Conservation (phyloP, 495 filamentous ascomycete genomes). For the Hypomontagnella submonticulosa region DNA sequence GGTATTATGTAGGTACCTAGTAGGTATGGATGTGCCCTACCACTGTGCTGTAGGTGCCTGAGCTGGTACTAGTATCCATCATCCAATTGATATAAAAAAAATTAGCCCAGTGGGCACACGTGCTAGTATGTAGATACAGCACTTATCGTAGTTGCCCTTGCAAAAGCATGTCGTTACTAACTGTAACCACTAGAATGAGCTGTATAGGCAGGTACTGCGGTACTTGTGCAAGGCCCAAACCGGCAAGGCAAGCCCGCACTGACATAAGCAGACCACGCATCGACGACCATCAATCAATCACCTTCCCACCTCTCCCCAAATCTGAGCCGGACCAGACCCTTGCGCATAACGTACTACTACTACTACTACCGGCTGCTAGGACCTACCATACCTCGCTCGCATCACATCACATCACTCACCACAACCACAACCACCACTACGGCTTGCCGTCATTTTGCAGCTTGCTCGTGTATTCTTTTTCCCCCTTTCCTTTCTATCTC, state of each 20-base stretch:
- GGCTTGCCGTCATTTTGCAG: slow-evolving; percentile 44
- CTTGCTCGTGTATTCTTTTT: slow-evolving; percentile 34
- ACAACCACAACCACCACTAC: slow-evolving; percentile 28
- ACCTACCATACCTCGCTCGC: slow-evolving; percentile 30
- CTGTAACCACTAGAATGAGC: too few species aligned
- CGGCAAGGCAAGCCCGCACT: slow-evolving; percentile 37
- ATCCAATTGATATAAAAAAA: too few species aligned
- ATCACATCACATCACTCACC: slow-evolving; percentile 43
- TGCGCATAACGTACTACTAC: slow-evolving; percentile 24
- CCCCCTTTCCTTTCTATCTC: slow-evolving; percentile 9
- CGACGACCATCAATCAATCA: slow-evolving; percentile 31
- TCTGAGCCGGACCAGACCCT: slow-evolving; percentile 36
- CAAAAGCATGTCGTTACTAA: too few species aligned
- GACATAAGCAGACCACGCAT: slow-evolving; percentile 40
- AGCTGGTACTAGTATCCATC: too few species aligned
- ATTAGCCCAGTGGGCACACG: too few species aligned
- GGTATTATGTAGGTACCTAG: too few species aligned
- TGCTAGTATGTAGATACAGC: too few species aligned
- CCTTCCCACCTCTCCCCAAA: slow-evolving; percentile 37
- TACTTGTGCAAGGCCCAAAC: slow-evolving; percentile 23
- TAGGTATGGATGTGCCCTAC: too few species aligned
- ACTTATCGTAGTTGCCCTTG: too few species aligned
- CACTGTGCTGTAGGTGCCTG: too few species aligned
- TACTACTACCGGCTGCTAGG: slow-evolving; percentile 29
- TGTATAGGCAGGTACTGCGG: too few species aligned